Conservation (phyloP, 352 stramenopile genomes). For the Globisporangium echinulatum region DNA sequence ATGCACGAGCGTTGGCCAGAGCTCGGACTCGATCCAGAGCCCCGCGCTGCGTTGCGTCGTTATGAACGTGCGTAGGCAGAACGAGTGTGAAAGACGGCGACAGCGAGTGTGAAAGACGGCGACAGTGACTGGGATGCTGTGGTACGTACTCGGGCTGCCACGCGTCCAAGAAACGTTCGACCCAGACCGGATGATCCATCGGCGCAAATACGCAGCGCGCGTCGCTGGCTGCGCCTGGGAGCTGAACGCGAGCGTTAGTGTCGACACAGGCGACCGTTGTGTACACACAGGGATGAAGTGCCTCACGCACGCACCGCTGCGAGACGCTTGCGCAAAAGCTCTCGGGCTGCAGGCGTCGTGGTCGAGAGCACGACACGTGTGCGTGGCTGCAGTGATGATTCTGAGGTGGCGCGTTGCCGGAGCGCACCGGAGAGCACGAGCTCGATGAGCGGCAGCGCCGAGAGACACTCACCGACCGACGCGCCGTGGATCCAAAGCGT, state of each 20-base stretch:
- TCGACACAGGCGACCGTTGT: conserved; percentile 1
- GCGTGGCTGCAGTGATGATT: conserved; percentile 3
- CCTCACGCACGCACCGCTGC: conserved; percentile 1
- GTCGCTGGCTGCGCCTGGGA: conserved; percentile 7
- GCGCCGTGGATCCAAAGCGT: conserved; percentile 72
- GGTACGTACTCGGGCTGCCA: conserved; percentile 51
- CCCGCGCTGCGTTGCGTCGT: conserved; percentile 27
- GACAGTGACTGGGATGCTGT: too few relatives aligned
- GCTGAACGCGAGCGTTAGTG: background rate
- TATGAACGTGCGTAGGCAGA: background rate
- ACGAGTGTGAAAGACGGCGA: background rate
- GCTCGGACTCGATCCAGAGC: conserved; percentile 75
- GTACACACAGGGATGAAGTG: background rate
- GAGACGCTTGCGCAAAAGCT: conserved; percentile 28
- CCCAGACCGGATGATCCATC: conserved; percentile 43
- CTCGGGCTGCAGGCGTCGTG: conserved; percentile 52
- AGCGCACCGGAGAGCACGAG: conserved; percentile 30
- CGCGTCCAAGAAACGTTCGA: conserved; percentile 51
- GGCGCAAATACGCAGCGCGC: conserved; percentile 57
- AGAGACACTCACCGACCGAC: conserved; percentile 70
- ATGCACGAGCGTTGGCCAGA: conserved; percentile 69
- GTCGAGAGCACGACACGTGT: conserved; percentile 56
- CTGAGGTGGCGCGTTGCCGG: conserved; percentile 4
- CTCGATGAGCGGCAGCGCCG: conserved; percentile 53
- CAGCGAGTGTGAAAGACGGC: background rate